Percentiles rank a stretch among this genome's conserved stretches.
Evolutionary conservation across 306 rosid species (phyloP).

Genomic region (Vicia villosa): DNA sequence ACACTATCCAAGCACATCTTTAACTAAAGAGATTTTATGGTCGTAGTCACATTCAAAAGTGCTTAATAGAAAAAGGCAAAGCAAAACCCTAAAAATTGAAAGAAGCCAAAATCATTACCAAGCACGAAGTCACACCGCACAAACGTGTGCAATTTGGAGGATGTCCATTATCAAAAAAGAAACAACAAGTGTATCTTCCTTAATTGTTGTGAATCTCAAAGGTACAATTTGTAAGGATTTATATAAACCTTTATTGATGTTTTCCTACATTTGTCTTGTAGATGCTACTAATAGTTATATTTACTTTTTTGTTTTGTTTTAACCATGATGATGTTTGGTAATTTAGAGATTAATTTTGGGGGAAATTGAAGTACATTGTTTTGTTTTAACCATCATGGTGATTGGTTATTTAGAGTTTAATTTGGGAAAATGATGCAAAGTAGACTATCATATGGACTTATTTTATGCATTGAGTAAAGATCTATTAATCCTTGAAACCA

Average conservation of each 20-base stretch:
- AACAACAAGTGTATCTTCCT: slow-evolving; percentile 23
- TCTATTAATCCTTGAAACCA: too few species aligned
- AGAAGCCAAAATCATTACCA: slow-evolving; percentile 33
- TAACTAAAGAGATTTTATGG: slow-evolving; percentile 34
- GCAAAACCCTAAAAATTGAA: slow-evolving; percentile 1
- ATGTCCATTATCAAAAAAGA: slow-evolving; percentile 13
- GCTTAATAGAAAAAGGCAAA: slow-evolving; percentile 11
- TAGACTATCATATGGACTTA: too few species aligned
- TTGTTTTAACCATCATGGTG: background rate
- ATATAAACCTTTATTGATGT: slow-evolving; percentile 4
- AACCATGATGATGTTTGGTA: background rate
- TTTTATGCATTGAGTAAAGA: background rate
- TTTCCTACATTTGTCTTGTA: slow-evolving; percentile 24
- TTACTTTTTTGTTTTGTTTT: background rate
- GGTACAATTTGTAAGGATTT: slow-evolving; percentile 25
- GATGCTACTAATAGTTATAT: background rate
- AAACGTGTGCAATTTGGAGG: slow-evolving; percentile 32
- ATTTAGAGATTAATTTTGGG: background rate
- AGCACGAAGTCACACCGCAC: slow-evolving; percentile 44
- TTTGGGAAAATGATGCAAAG: background rate
- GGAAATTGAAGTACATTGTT: background rate
- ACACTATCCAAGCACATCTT: slow-evolving; percentile 27
- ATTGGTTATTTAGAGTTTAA: background rate
- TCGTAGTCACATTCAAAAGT: slow-evolving; percentile 32
- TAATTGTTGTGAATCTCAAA: slow-evolving; percentile 31